Base-by-base conservation (phyloP, 2,329 filamentous ascomycete genomes). In the Xylaria sp. region DNA sequence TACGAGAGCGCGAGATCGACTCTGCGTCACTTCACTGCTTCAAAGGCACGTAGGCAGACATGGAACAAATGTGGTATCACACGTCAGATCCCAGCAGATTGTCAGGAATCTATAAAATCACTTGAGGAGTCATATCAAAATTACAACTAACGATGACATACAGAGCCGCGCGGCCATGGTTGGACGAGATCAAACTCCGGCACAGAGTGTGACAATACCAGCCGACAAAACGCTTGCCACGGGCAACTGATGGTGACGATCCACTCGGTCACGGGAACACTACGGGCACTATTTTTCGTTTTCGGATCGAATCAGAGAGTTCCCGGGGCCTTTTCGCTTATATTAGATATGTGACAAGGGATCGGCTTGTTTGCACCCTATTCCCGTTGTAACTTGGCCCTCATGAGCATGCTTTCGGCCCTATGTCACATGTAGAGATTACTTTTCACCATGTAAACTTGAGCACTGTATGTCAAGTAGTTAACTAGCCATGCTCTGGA, bases 361-460 rank as follows among this genome's bases (percentile, higher is more conserved):
- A 39, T 39, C 52, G 52, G 52, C n/a, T 23, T 56, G 28, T 15
- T 18, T 25, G 50, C 25, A 32, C 12, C 5, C 13, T 46, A 7
- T 54, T 56, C 52, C 52, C 52, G 52, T 39, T 23, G 32, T n/a
- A 37, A 39, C 5, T 56, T n/a, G n/a, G 32, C 34, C n/a, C n/a
- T 39, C 52, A 20, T 13, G n/a, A 56, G 52, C 18, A 37, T 32
- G 7, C n/a, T 20, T 56, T 56, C 9, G 6, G 13, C n/a, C 23
- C 20, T 44, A 25, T 7, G 28, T 28, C 39, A 25, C 55, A 57
- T 8, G 20, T 15, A 25, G n/a, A 57, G 54, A 44, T 28, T 41
- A 23, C 4, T 10, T 9, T 37, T 44, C 12, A 18, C 50, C 13
- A 20, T 20, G 13, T 18, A 39, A 23, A 39, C 32, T 18, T 56